These are phyloP conservation scores for Fusarium camptoceras DNA, from an alignment of 2,329 filamentous ascomycete species.

Conservation along the genomic window DNA sequence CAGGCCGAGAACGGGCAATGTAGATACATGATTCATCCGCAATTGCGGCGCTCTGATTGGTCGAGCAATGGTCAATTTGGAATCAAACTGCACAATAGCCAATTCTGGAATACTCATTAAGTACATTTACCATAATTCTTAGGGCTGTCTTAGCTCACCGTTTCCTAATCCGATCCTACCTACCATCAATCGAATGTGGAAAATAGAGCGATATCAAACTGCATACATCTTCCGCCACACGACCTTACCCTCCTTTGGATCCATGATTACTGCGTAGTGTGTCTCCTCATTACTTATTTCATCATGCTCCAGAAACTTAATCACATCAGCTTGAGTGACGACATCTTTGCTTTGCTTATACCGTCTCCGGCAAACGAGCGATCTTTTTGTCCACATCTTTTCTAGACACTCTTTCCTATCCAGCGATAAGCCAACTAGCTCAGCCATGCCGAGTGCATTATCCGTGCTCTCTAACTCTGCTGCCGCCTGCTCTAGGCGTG, in stretches of 20 bases:
- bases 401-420: conserved; percentile 42
- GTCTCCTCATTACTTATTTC: conserved; percentile 48
- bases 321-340: conserved; percentile 40
- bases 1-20: neutral
- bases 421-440: conserved; percentile 40
- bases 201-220: neutral
- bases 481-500: conserved; percentile 14
- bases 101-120: no score
- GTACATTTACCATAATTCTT: no score
- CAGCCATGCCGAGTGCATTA: conserved; percentile 39
- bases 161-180: no score
- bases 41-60: neutral
- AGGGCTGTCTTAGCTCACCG: no score
- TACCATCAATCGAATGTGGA: neutral
- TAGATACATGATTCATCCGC: neutral
- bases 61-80: neutral
- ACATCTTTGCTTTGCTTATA: neutral
- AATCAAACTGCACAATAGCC: neutral
- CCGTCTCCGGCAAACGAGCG: neutral
- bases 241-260: conserved; percentile 59
- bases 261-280: conserved; percentile 56
- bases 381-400: conserved; percentile 30
- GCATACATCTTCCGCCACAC: conserved; percentile 14
- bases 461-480: conserved; percentile 9
- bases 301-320: conserved; percentile 40